A percentile compares a stretch with the other conserved stretches of the same genome.
Conservation (phyloP, 495 filamentous ascomycete species). For the Penicillium coffeae region DNA sequence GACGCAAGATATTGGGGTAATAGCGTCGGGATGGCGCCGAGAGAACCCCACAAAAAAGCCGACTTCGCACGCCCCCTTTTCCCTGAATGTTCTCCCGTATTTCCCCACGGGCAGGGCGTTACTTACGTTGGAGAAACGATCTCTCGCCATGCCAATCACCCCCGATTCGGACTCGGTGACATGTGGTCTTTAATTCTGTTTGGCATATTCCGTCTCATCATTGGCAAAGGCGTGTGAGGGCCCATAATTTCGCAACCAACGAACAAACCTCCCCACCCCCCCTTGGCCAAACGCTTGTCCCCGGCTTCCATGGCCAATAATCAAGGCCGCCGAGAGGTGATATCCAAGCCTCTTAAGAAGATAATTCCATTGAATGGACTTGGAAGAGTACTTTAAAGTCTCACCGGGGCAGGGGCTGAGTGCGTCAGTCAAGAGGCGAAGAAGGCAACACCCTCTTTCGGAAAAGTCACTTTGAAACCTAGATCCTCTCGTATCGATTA, state of each 20-base stretch:
- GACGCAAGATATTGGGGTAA: too few species aligned
- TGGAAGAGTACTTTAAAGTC: too few species aligned
- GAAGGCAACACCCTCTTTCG: not conserved
- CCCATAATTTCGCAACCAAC: too few species aligned
- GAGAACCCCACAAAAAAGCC: not conserved
- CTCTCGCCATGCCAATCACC: not conserved
- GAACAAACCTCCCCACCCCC: too few species aligned
- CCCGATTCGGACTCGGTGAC: not conserved
- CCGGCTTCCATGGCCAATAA: too few species aligned
- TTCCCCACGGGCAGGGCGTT: not conserved
- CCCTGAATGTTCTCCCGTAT: not conserved
- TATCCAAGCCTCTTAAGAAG: too few species aligned
- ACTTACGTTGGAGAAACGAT: not conserved
- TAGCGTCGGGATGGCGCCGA: not conserved
- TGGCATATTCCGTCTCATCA: too few species aligned
- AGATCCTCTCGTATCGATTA: not conserved
- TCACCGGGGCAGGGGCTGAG: not conserved
- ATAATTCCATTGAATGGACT: too few species aligned
- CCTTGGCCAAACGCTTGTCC: too few species aligned
- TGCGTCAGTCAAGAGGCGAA: not conserved
- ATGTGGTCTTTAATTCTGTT: not conserved
- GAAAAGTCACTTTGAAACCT: not conserved
- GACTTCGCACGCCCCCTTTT: not conserved
- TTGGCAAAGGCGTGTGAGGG: too few species aligned
- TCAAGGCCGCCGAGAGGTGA: too few species aligned